Evolutionary conservation across 1,139 yeast species (phyloP).

Genomic region (Chernovozyma aurita): DNA sequence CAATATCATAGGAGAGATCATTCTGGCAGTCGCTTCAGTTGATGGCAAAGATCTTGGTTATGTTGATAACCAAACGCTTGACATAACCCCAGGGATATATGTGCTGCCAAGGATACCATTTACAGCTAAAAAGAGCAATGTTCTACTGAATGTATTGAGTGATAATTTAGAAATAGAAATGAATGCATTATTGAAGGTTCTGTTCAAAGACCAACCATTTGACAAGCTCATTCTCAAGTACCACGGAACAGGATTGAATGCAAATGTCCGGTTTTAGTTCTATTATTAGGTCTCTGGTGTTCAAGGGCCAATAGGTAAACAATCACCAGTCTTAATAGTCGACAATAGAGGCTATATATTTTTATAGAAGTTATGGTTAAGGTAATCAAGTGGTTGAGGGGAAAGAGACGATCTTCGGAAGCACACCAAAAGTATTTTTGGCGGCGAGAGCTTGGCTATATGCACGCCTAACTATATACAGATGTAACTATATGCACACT

Average conservation of each 20-base stretch:
- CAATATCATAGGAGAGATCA: conserved; percentile 33
- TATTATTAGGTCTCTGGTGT: too few species aligned
- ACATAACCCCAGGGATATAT: conserved; percentile 46
- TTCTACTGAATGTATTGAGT: conserved; percentile 44
- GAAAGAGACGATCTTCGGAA: too few species aligned
- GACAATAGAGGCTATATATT: too few species aligned
- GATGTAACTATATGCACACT: too few species aligned
- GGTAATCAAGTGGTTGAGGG: too few species aligned
- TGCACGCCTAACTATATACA: too few species aligned
- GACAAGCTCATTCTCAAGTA: conserved; percentile 33
- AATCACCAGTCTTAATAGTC: too few species aligned
- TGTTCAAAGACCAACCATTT: conserved; percentile 28
- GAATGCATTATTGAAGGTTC: conserved; percentile 34
- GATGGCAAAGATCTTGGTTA: conserved; percentile 45
- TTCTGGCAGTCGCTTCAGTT: conserved; percentile 43
- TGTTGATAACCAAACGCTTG: conserved; percentile 28
- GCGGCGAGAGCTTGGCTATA: too few species aligned
- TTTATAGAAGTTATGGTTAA: too few species aligned
- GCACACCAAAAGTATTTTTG: too few species aligned
- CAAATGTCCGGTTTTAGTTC: conserved; percentile 37
- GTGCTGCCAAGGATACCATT: conserved; percentile 48
- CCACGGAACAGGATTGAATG: conserved; percentile 36
- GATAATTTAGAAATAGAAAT: conserved; percentile 47
- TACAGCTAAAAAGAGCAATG: conserved; percentile 42
- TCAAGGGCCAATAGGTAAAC: too few species aligned